Evolutionary conservation across 768 basidiomycete genomes (phyloP).

Genomic region (Clavulina sp.): DNA sequence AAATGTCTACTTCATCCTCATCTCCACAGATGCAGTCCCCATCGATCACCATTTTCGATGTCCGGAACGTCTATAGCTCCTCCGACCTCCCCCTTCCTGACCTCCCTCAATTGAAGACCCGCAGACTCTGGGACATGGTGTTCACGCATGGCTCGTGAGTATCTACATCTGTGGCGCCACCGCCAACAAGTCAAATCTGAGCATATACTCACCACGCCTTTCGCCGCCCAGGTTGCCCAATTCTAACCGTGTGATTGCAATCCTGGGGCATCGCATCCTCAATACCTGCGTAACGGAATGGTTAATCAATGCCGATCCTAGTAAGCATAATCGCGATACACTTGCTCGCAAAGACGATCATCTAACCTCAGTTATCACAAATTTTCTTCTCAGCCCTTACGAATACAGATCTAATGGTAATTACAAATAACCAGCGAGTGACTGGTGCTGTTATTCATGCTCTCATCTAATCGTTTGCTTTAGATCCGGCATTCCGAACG

Average conservation of each 20-base stretch:
- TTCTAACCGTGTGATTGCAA: neutral
- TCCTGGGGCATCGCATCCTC: neutral
- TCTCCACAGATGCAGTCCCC: too few species aligned
- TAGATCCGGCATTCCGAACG: neutral
- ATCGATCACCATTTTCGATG: too few species aligned
- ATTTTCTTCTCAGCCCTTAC: neutral
- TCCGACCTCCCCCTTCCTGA: neutral
- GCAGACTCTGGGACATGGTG: neutral
- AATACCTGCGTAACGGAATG: neutral
- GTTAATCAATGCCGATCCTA: neutral
- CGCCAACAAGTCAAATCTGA: too few species aligned
- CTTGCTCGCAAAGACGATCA: too few species aligned
- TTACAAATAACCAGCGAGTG: neutral
- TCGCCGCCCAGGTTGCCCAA: neutral
- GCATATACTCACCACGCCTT: too few species aligned
- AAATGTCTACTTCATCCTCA: too few species aligned
- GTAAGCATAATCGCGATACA: too few species aligned
- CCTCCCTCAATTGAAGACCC: neutral
- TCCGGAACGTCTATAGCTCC: neutral
- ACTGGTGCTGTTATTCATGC: neutral
- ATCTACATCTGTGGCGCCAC: too few species aligned
- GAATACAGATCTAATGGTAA: neutral
- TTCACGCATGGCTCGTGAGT: constrained; percentile 1
- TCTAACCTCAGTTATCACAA: too few species aligned
- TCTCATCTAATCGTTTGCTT: neutral